Conservation (phyloP, 257 asterid species). For the Jaltomata sinuosa region DNA sequence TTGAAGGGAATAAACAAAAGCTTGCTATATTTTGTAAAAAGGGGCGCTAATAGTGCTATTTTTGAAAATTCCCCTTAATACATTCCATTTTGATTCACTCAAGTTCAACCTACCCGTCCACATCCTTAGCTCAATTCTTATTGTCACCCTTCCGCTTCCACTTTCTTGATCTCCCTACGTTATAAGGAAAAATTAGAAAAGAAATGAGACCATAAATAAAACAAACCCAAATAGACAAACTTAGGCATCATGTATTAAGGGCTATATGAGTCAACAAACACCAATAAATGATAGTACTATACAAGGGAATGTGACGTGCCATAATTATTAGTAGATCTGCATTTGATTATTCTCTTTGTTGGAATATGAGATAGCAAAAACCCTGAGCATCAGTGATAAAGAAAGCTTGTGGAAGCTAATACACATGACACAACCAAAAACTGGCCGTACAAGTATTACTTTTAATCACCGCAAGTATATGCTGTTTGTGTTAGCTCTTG, state of each 20-base stretch:
- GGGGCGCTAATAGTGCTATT: no score
- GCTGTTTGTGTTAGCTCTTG: neutral
- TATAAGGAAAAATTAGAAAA: no score
- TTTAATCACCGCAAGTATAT: neutral
- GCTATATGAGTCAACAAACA: neutral
- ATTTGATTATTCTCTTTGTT: neutral
- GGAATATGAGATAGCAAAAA: neutral
- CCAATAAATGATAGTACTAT: neutral
- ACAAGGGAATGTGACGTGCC: neutral
- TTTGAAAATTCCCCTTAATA: no score
- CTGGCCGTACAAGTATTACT: neutral
- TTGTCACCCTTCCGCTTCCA: neutral
- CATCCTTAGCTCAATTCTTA: no score
- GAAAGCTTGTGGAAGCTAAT: neutral
- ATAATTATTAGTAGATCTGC: neutral
- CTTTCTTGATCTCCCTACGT: neutral
- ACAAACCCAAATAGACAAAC: neutral
- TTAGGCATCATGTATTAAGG: neutral
- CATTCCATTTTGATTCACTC: neutral
- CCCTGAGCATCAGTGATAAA: neutral
- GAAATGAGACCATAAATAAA: no score
- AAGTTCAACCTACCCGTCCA: no score
- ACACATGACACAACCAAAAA: neutral
- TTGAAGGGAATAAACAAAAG: no score
- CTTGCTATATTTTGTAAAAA: no score